Evolutionary conservation across 2,329 filamentous ascomycete species (phyloP), one percentile per base, ranked within the genome.

Genomic region (Pseudogymnoascus sp.): DNA sequence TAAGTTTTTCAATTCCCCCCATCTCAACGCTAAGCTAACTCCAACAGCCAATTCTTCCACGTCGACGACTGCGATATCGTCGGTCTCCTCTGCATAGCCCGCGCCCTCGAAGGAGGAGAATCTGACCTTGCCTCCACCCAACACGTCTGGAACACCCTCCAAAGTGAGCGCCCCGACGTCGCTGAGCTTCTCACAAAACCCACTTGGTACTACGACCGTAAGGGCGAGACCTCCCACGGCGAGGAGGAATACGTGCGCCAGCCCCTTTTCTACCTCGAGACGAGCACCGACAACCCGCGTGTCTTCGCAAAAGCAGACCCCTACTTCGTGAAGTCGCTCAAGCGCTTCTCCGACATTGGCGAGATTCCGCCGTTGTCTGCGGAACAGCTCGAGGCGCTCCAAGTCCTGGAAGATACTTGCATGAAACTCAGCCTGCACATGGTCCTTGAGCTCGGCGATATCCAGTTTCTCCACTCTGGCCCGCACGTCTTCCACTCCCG

Each of bases 171-270:
- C 21, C 89, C 90, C 0, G 90, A 92, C 67, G 86, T 95, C 1
- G 86, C 89, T 0, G 83, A 88, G 71, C 79, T 85, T 5, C 77
- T 95, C 59, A 86, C 88, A 1, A 75, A 85, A 70, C 90, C 90
- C 0, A 83, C 90, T 64, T 95, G 90, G 90, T 94, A 95, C 75
- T 92, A 95, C 71, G 90, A 95, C 73, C 86, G 90, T 59, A 95
- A 95, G 76, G 90, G 90, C 9, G 90, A 95, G 76, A 83, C 82
- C 1, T 88, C 84, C 19, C 75, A 78, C 12, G 90, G 89, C 10
- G 80, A 95, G 72, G 82, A 92, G 59, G 84, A 85, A 61, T 95
- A 84, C 74, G 88, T 90, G 67, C 78, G 80, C 41, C 83, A 86
- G 30, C 79, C 82, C 10, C 82, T 95, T 15, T 82, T 94, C 66